Evolutionary conservation across 2,329 filamentous ascomycete genomes (phyloP).

Genomic region (Colletotrichum eremochloae): DNA sequence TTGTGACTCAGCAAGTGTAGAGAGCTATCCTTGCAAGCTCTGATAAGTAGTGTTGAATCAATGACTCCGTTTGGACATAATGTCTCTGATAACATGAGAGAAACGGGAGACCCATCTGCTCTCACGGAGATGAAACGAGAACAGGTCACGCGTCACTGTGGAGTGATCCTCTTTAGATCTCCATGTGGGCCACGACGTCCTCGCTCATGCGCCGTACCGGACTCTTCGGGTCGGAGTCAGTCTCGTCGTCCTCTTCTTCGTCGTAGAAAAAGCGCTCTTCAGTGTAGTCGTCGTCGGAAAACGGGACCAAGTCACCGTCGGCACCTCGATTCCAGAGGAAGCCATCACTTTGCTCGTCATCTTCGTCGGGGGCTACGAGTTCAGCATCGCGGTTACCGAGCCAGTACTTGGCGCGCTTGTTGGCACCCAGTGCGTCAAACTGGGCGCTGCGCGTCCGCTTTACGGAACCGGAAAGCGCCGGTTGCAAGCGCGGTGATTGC

Average conservation of each 20-base stretch:
- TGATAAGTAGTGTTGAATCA: slow-evolving; percentile 39
- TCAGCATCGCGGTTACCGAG: slow-evolving; percentile 76
- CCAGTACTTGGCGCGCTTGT: slow-evolving; percentile 91
- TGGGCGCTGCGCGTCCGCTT: slow-evolving; percentile 49
- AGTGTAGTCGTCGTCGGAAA: slow-evolving; percentile 64
- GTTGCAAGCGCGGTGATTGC: slow-evolving; percentile 54
- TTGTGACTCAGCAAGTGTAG: slow-evolving; percentile 19
- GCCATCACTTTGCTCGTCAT: slow-evolving; percentile 65
- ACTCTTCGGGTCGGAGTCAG: slow-evolving; percentile 54
- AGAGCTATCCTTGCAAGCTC: slow-evolving; percentile 31
- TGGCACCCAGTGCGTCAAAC: slow-evolving; percentile 63
- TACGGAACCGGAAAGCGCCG: slow-evolving; percentile 41
- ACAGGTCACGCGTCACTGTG: slow-evolving; percentile 34
- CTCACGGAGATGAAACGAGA: slow-evolving; percentile 33
- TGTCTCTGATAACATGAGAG: slow-evolving; percentile 26
- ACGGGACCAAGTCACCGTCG: slow-evolving; percentile 68
- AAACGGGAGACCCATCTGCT: slow-evolving; percentile 22
- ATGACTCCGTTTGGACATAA: slow-evolving; percentile 35
- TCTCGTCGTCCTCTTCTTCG: slow-evolving; percentile 58
- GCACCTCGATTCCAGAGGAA: slow-evolving; percentile 70
- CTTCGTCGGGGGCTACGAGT: slow-evolving; percentile 60
- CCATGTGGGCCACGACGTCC: slow-evolving; percentile 73
- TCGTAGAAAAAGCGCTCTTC: slow-evolving; percentile 61
- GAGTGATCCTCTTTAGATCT: slow-evolving; percentile 60
- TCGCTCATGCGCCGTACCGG: slow-evolving; percentile 71